phyloP scores from a whole-genome alignment of 148 eudicot species.

The Silene uniflora region DNA sequence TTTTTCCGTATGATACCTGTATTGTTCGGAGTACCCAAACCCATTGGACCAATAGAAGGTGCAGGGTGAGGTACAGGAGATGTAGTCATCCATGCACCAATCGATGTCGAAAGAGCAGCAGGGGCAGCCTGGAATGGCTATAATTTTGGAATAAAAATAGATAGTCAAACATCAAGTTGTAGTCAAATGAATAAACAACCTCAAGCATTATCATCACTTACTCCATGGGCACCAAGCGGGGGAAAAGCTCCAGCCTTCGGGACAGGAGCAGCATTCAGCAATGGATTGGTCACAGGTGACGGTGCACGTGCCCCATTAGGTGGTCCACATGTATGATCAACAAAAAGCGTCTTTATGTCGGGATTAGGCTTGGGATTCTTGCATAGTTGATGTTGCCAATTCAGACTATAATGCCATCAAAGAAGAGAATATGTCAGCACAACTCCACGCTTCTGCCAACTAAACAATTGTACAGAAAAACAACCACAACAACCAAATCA shows the following conservation, averaged over 20 bases:
- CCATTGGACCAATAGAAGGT: conserved; percentile 75
- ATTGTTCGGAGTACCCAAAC: conserved; percentile 58
- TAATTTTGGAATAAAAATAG: conserved; percentile 6
- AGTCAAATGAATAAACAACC: conserved; percentile 8
- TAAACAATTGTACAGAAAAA: background rate
- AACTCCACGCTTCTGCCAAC: background rate
- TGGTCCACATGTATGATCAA: conserved; percentile 89
- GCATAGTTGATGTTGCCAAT: conserved; percentile 98
- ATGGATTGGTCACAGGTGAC: conserved; percentile 73
- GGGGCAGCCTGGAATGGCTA: conserved; percentile 78
- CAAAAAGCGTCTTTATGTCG: conserved; percentile 86
- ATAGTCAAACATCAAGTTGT: conserved; percentile 21
- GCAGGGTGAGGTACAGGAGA: conserved; percentile 75
- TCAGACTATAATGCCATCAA: conserved; percentile 50
- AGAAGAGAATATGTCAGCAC: conserved; percentile 17
- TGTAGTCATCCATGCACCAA: conserved; percentile 91
- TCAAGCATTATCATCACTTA: conserved; percentile 33
- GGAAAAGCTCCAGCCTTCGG: conserved; percentile 79
- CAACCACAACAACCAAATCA: background rate
- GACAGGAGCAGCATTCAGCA: conserved; percentile 53
- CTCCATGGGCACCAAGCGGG: conserved; percentile 82
- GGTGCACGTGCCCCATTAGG: conserved; percentile 86
- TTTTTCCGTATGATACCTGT: conserved; percentile 34
- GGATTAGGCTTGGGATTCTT: conserved; percentile 88
- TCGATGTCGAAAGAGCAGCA: conserved; percentile 54